phyloP scores from a whole-genome alignment of 192 early-diverging fungal genomes.

The Coemansia sp. region DNA sequence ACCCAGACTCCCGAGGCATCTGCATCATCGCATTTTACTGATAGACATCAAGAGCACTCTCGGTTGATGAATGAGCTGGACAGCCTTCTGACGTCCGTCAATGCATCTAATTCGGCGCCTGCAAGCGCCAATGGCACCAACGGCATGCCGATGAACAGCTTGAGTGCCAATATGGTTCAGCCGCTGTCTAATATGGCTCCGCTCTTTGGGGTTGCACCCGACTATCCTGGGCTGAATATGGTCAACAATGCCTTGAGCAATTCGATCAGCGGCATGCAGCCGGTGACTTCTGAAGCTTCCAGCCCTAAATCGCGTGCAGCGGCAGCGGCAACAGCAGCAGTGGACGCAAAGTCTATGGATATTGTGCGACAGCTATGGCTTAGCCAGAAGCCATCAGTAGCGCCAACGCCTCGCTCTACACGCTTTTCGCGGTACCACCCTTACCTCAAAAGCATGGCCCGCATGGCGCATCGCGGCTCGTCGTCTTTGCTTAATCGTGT shows the following conservation, averaged over 20 bases:
- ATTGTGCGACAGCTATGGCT: conserved; percentile 27
- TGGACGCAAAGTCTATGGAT: conserved; percentile 12
- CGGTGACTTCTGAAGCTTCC: background rate
- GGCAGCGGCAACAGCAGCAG: too few species aligned
- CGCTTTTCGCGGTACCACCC: conserved; percentile 52
- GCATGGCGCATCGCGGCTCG: conserved; percentile 45
- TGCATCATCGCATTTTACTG: background rate
- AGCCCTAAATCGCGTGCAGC: too few species aligned
- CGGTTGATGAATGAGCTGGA: conserved; percentile 17
- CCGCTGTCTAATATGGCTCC: conserved; percentile 1
- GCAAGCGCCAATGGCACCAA: background rate
- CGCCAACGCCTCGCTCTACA: conserved; percentile 35
- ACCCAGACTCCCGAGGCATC: conserved; percentile 25
- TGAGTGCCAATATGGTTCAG: background rate
- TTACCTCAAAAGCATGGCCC: conserved; percentile 48
- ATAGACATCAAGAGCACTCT: background rate
- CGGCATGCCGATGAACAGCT: background rate
- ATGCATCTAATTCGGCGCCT: conserved; percentile 1
- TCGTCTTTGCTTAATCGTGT: conserved; percentile 36
- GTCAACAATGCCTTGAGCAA: background rate
- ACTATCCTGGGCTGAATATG: background rate
- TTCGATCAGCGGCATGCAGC: background rate
- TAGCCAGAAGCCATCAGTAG: conserved; percentile 19
- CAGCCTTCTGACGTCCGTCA: conserved; percentile 19
- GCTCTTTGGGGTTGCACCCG: background rate